These are phyloP conservation scores for Zanthoxylum bungeanum DNA, from an alignment of 345 rosid genomes.

Conservation along the genomic window DNA sequence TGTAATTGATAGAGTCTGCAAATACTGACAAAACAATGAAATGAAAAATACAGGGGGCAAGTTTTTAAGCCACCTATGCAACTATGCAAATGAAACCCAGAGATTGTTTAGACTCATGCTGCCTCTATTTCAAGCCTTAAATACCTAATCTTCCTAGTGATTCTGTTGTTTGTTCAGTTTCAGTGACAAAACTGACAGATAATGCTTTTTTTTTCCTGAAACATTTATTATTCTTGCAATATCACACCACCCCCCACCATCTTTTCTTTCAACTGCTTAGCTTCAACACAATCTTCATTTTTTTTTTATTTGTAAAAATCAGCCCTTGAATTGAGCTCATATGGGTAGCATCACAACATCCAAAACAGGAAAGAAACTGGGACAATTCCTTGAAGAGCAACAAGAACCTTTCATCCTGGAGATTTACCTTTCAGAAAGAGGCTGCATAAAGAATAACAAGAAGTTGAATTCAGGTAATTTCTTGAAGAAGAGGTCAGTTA, in stretches of 20 bases:
- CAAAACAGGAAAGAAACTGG: conserved; percentile 36
- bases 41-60: background rate
- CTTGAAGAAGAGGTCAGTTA: conserved; percentile 5
- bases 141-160: conserved; percentile 12
- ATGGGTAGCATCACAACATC: conserved; percentile 24
- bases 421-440: conserved; percentile 41
- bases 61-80: background rate
- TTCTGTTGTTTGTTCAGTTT: conserved; percentile 14
- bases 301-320: background rate
- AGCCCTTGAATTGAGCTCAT: conserved; percentile 3
- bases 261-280: background rate
- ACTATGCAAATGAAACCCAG: conserved; percentile 3
- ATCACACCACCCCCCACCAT: conserved; percentile 14
- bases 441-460: conserved; percentile 23
- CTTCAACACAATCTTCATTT: conserved; percentile 14
- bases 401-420: conserved; percentile 59
- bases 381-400: conserved; percentile 49
- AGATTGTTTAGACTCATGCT: background rate
- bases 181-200: conserved; percentile 38
- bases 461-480: conserved; percentile 21
- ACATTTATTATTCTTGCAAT: conserved; percentile 21
- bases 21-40: conserved; percentile 6
- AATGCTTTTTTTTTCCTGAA: conserved; percentile 24
- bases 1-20: background rate
- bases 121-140: conserved; percentile 18